Base-by-base conservation (phyloP, 352 stramenopile species). In the Globisporangium sylvaticum region DNA sequence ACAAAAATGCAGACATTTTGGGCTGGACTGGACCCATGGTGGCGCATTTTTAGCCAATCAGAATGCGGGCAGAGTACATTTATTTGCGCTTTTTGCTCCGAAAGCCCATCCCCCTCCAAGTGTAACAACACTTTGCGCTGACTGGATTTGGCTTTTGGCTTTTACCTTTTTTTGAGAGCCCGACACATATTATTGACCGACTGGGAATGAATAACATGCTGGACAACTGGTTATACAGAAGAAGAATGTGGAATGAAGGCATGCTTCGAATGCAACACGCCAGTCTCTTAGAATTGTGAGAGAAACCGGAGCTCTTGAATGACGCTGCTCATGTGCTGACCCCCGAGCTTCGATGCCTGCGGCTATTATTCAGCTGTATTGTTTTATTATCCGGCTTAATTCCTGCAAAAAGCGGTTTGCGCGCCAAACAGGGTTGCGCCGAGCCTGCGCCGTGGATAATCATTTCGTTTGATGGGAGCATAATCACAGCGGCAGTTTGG, bases 221-320 rank as follows among this genome's bases (percentile, higher is more conserved):
- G 14, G 37, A 44, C 37, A 44, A 44, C 12, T 20, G 37, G 37
- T 20, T 20, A 44, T 44, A 12, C 37, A 44, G 3, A 44, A n/a
- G n/a, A 20, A 44, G 37, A 44, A 44, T n/a, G n/a, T n/a, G n/a
- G n/a, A n/a, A n/a, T n/a, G n/a, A n/a, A n/a, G n/a, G n/a, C n/a
- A n/a, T n/a, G n/a, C 12, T 46, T 20, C 12, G 14, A 46, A 6
- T 46, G 14, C 2, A 6, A 20, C 12, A 20, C 37, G 4, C 42
- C 42, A 48, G 18, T 22, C 18, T 48, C 42, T 50, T 20, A 22
- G 42, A 18, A 24, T 10, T 10, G 55, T 24, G 20, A n/a, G 55
- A 60, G 55, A 29, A 44, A 59, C 18, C 7, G 55, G n/a, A 29
- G 55, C 55, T 60, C 55, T 60, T 46, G 31, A 46, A 29, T 37